A percentile compares a stretch with the other conserved stretches of the same genome.
These are phyloP conservation scores for Rhizopogon vulgaris DNA, from an alignment of 768 basidiomycete genomes.

Conservation along the genomic window DNA sequence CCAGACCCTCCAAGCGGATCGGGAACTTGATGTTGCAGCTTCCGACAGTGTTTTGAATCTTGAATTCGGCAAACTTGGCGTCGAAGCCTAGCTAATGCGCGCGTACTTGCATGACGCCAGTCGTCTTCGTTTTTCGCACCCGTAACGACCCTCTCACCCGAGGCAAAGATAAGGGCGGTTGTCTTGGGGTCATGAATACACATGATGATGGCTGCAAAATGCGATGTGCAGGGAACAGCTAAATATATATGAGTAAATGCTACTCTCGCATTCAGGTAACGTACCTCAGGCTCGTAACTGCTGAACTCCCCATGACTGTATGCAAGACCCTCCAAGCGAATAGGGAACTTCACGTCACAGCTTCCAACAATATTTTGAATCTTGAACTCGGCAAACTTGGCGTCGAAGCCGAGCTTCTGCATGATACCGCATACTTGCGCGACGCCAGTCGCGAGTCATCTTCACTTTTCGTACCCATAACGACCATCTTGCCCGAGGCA, in stretches of 20 bases:
- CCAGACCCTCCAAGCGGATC: slow-evolving; percentile 93
- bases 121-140: slow-evolving; percentile 26
- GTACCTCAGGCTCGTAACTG: slow-evolving; percentile 94
- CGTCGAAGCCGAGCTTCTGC: slow-evolving; percentile 82
- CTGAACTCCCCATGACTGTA: slow-evolving; percentile 98
- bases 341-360: slow-evolving; percentile 99
- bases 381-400: slow-evolving; percentile 99
- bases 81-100: too few relatives aligned
- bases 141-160: too few relatives aligned
- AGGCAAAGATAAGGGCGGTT: too few relatives aligned
- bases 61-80: slow-evolving; percentile 98
- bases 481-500: too few relatives aligned
- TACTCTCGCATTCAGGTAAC: slow-evolving; percentile 16
- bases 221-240: slow-evolving; percentile 89
- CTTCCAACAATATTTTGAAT: slow-evolving; percentile 99
- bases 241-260: neutral
- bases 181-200: too few relatives aligned
- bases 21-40: slow-evolving; percentile 99
- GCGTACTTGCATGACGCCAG: slow-evolving; percentile 98
- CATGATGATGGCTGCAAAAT: too few relatives aligned
- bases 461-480: too few relatives aligned
- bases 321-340: slow-evolving; percentile 92
- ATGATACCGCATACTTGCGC: slow-evolving; percentile 98
- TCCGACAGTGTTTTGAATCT: slow-evolving; percentile 99
- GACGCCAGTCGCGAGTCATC: slow-evolving; percentile 83